Percentiles rank a stretch among this genome's conserved stretches.
Evolutionary conservation across 1,284 basidiomycete genomes (phyloP).

Genomic region (Dichomitus squalens): DNA sequence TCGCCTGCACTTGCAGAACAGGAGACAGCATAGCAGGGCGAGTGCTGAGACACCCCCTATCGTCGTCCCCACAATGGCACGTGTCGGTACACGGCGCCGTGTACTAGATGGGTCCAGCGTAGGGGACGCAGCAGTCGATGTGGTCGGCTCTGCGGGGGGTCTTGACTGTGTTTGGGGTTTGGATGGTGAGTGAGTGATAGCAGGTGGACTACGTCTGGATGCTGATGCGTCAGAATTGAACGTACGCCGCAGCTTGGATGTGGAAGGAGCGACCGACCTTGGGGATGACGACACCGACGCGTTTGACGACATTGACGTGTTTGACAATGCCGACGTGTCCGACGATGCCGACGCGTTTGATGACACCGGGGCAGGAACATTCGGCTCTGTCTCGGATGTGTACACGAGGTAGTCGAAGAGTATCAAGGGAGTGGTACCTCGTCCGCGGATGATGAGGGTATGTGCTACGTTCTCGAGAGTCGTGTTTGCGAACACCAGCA

Average conservation of each 20-base stretch:
- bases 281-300: no score
- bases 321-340: no score
- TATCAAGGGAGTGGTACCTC: not conserved
- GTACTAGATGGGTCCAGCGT: no score
- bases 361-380: not conserved
- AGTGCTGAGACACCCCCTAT: not conserved
- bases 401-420: slow-evolving; percentile 14
- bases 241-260: no score
- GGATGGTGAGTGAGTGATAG: no score
- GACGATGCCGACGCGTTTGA: not conserved
- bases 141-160: not conserved
- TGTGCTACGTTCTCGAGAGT: slow-evolving; percentile 3
- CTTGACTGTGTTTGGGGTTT: no score
- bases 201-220: no score
- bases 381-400: not conserved
- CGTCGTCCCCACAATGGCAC: not conserved
- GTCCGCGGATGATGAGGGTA: not conserved
- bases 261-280: no score
- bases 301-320: no score
- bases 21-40: not conserved
- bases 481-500: slow-evolving; percentile 3
- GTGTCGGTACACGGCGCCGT: not conserved
- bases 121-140: no score
- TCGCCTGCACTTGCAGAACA: not conserved
- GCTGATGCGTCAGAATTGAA: no score